Evolutionary conservation across 441 rosid species (phyloP).

Genomic region (Gossypium lobatum): DNA sequence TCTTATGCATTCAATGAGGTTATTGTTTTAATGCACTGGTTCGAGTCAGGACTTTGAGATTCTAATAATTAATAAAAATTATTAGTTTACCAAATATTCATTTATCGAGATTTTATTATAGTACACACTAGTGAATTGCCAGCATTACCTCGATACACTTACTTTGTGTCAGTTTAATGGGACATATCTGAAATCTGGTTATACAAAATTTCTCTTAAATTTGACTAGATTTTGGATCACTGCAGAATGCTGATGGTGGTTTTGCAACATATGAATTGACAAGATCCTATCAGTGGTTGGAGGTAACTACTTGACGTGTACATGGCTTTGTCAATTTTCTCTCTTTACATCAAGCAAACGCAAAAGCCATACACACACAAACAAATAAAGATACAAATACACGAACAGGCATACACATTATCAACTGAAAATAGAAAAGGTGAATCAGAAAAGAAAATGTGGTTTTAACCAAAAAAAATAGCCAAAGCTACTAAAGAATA

Average conservation of each 20-base stretch:
- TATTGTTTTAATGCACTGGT: not conserved
- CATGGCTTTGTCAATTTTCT: not conserved
- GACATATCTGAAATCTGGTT: not conserved
- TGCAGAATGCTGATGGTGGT: constrained; percentile 1
- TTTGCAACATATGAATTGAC: not conserved
- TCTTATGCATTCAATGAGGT: not conserved
- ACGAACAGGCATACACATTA: not conserved
- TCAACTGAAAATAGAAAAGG: not conserved
- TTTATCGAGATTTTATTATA: not conserved
- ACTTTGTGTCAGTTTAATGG: not conserved
- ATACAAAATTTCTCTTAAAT: not conserved
- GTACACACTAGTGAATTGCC: not conserved
- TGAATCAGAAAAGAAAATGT: not conserved
- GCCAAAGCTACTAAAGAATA: not conserved
- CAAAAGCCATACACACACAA: not conserved
- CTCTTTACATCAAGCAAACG: not conserved
- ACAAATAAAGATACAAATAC: not conserved
- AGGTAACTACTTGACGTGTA: not conserved
- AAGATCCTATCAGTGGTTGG: constrained; percentile 3
- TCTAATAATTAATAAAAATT: not conserved
- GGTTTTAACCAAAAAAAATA: not conserved
- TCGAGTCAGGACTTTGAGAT: not conserved
- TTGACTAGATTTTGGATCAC: not conserved
- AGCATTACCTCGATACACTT: not conserved
- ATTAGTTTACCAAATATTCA: not conserved